Conservation (phyloP, 2,329 filamentous ascomycete species). For the Xylariaceae sp. region DNA sequence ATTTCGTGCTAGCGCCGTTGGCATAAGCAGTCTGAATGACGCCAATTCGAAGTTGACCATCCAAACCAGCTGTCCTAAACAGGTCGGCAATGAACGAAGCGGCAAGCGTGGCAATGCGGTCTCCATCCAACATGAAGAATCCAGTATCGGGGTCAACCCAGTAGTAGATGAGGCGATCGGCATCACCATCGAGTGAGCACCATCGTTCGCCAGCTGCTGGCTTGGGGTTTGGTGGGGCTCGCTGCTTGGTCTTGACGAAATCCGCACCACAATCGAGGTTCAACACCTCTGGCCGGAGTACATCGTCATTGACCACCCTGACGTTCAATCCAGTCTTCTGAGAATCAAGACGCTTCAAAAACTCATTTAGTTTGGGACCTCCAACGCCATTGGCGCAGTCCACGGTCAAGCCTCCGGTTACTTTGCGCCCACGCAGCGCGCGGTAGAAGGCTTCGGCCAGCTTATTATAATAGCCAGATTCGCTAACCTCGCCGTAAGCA, state of each 20-base stretch:
- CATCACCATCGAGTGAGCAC: slow-evolving; percentile 92
- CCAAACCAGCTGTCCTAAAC: slow-evolving; percentile 73
- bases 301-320: slow-evolving; percentile 88
- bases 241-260: slow-evolving; percentile 95
- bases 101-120: slow-evolving; percentile 91
- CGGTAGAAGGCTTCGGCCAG: slow-evolving; percentile 78
- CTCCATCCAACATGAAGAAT: slow-evolving; percentile 92
- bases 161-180: slow-evolving; percentile 94
- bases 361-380: slow-evolving; percentile 81
- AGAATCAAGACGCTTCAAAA: slow-evolving; percentile 76
- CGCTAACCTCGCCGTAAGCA: slow-evolving; percentile 84
- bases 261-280: slow-evolving; percentile 96
- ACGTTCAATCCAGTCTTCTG: slow-evolving; percentile 72
- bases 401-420: slow-evolving; percentile 73
- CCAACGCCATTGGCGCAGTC: slow-evolving; percentile 98
- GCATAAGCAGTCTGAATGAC: slow-evolving; percentile 98
- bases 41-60: slow-evolving; percentile 80
- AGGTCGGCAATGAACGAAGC: slow-evolving; percentile 93
- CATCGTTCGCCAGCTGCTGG: slow-evolving; percentile 73
- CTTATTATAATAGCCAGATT: slow-evolving; percentile 94
- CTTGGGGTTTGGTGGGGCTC: slow-evolving; percentile 79
- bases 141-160: slow-evolving; percentile 77
- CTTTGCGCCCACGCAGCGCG: slow-evolving; percentile 74
- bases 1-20: slow-evolving; percentile 91
- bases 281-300: slow-evolving; percentile 81